Conservation (phyloP, 177 flowering plant species). For the Tripterygium wilfordii region DNA sequence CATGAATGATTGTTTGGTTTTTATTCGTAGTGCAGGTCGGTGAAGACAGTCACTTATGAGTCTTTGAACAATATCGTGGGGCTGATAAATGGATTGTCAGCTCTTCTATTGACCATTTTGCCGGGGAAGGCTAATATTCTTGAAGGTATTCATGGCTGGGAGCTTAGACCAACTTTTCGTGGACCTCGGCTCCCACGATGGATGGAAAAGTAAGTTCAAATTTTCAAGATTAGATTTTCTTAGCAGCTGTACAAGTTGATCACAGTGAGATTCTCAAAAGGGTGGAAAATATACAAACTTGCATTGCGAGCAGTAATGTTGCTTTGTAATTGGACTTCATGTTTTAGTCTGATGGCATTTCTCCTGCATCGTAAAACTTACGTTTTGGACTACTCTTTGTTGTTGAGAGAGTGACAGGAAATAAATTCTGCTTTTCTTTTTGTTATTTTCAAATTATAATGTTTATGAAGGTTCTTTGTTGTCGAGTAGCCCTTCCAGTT, state of each 20-base stretch:
- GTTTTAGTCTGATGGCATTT: background rate
- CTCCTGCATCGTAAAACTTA: too few species aligned
- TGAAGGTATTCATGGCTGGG: conserved; percentile 98
- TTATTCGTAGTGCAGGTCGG: conserved; percentile 59
- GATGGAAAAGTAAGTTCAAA: conserved; percentile 91
- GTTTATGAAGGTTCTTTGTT: too few species aligned
- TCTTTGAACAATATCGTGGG: conserved; percentile 80
- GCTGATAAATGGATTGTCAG: conserved; percentile 87
- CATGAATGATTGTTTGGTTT: background rate
- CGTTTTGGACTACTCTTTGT: too few species aligned
- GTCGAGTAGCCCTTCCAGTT: too few species aligned
- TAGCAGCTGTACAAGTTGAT: too few species aligned
- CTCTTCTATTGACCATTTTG: conserved; percentile 66
- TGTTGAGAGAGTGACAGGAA: too few species aligned
- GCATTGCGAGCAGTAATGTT: too few species aligned
- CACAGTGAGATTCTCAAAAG: too few species aligned
- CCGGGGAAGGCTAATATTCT: conserved; percentile 84
- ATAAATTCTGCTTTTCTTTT: too few species aligned
- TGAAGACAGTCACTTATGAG: conserved; percentile 92
- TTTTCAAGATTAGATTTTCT: too few species aligned
- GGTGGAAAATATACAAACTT: too few species aligned
- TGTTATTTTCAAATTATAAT: too few species aligned
- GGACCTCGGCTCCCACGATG: conserved; percentile 95
- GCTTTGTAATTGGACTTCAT: background rate
- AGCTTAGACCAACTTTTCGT: conserved; percentile 85